These are phyloP conservation scores for Amanita jacksonii DNA, from an alignment of 768 basidiomycete genomes.

Conservation along the genomic window DNA sequence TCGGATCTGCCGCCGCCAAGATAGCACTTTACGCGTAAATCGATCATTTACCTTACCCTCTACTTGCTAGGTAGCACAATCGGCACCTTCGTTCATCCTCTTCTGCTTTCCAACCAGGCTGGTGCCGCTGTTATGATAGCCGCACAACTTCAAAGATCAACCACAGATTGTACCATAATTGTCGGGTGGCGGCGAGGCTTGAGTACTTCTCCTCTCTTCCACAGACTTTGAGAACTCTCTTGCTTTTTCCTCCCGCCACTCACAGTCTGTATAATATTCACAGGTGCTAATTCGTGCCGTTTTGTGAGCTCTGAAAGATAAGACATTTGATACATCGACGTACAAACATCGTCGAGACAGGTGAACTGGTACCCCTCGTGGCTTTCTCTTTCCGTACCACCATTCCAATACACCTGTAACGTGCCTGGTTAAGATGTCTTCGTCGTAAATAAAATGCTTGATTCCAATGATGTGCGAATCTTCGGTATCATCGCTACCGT, in stretches of 20 bases:
- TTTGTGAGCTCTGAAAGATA: background rate
- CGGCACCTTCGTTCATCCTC: too few relatives aligned
- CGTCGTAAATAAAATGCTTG: conserved; percentile 48
- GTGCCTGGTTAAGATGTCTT: conserved; percentile 40
- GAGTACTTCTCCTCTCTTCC: background rate
- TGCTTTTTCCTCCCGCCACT: conserved; percentile 64
- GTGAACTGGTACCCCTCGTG: conserved; percentile 58
- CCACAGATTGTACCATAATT: too few relatives aligned
- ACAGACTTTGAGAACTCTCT: conserved; percentile 18
- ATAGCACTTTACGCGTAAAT: too few relatives aligned
- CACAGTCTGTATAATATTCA: conserved; percentile 67
- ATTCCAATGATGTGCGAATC: conserved; percentile 50
- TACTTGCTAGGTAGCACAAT: too few relatives aligned
- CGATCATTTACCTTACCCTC: too few relatives aligned
- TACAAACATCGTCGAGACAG: conserved; percentile 60
- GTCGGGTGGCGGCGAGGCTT: too few relatives aligned
- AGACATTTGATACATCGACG: conserved; percentile 20
- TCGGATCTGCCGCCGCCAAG: too few relatives aligned
- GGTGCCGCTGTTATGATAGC: too few relatives aligned
- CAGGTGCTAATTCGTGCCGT: conserved; percentile 37
- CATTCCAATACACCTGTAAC: conserved; percentile 50
- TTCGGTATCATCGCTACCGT: conserved; percentile 14
- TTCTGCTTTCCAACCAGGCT: too few relatives aligned
- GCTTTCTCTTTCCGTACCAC: conserved; percentile 66
- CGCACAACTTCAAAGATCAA: too few relatives aligned